Base-by-base conservation (phyloP, 1,139 yeast genomes). In the Nakaseomyces bracarensis region DNA sequence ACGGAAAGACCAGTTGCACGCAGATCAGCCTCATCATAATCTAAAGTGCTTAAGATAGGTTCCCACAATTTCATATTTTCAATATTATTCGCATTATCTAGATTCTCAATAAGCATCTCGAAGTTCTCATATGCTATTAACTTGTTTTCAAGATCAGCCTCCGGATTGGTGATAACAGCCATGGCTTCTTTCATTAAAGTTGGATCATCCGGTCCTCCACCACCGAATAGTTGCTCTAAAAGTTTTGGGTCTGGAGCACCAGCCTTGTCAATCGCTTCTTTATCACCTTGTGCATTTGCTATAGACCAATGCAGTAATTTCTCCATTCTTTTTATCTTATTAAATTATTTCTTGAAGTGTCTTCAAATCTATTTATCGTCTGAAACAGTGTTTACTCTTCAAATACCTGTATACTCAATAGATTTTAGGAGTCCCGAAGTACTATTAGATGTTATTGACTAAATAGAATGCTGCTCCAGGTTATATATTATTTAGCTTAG, bases 61-160 rank as follows among this genome's bases (percentile, higher is more conserved):
- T 74, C 77, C 98, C 97, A 93, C 51, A 89, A 71, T 48, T 77
- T 75, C 69, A 87, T 62, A 53, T 82, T 83, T 50, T 83, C 91
- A 49, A 91, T 81, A 56, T 86, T 87, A 63, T 91, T 89, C 19
- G 98, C 97, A 61, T 91, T 91, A 62, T 91, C 98, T 51, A 91
- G 66, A 57, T 87, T 87, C 60, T 91, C 98, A 46, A 91, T 82
- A 45, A 91, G 70, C 93, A 89, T 86, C 61, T 91, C 96, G 55
- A 89, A 82, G 61, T 87, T 86, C 49, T 91, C 97, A 47, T 89
- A 73, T 0, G 97, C 96, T 13, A 77, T 74, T 45, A 79, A 71
- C 52, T 80, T 80, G 55, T 74, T 72, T 39, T 81, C 91, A 25
- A 74, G 56, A 3, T 71, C 71, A 15, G 79, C 79, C 37, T 76